Evolutionary conservation across 129 eudicot genomes (phyloP).

Genomic region (Apium graveolens): DNA sequence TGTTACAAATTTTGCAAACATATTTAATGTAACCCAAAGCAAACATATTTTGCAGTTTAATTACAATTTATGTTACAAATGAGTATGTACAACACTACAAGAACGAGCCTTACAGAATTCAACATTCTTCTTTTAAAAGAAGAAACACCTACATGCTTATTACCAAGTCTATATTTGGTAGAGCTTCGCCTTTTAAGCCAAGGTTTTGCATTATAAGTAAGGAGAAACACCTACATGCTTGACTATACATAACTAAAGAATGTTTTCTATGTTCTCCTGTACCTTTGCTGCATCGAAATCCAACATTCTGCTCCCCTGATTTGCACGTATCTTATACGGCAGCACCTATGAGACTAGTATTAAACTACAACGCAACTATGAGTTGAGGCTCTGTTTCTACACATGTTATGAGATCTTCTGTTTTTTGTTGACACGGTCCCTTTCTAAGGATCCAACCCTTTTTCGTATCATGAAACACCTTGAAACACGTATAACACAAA

Average conservation of each 20-base stretch:
- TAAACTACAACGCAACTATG: not conserved
- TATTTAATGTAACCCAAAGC: too few relatives aligned
- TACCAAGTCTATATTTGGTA: not conserved
- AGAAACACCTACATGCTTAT: too few relatives aligned
- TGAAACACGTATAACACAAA: constrained; percentile 14
- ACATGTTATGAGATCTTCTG: constrained; percentile 15
- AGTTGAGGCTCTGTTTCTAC: not conserved
- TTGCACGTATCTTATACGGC: not conserved
- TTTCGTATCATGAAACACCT: constrained; percentile 1
- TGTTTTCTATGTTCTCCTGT: not conserved
- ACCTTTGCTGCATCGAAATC: not conserved
- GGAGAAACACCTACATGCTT: not conserved
- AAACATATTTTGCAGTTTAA: too few relatives aligned
- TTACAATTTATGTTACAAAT: too few relatives aligned
- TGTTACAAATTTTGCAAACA: too few relatives aligned
- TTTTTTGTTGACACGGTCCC: constrained; percentile 23
- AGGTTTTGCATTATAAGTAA: not conserved
- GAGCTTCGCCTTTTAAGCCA: not conserved
- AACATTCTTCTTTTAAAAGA: too few relatives aligned
- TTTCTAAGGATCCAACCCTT: constrained; percentile 10
- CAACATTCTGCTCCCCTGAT: not conserved
- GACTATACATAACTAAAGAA: not conserved
- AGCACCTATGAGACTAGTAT: not conserved
- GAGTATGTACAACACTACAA: too few relatives aligned
- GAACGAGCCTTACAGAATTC: too few relatives aligned